Conservation (phyloP, 352 stramenopile species). For the Phytophthora citrophthora region DNA sequence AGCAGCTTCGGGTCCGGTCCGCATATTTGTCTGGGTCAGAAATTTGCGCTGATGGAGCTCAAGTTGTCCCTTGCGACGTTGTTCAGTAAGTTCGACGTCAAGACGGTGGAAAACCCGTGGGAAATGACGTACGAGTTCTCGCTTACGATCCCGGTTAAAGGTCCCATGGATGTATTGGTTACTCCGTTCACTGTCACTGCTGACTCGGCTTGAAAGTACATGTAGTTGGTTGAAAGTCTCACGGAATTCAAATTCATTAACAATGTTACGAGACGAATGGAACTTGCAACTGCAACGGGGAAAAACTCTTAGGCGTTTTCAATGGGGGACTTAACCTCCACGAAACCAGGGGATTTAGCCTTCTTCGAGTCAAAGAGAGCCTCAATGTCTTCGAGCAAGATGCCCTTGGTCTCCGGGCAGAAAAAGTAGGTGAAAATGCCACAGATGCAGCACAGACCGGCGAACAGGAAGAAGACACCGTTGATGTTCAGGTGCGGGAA, state of each 20-base stretch:
- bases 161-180: neutral
- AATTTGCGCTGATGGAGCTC: constrained; percentile 56
- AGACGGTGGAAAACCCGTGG: constrained; percentile 41
- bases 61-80: constrained; percentile 54
- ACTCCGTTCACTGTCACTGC: neutral
- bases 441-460: constrained; percentile 39
- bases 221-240: neutral
- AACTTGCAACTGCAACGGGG: too few species aligned
- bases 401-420: constrained; percentile 46
- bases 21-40: constrained; percentile 56
- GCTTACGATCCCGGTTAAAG: constrained; percentile 27
- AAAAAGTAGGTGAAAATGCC: constrained; percentile 47
- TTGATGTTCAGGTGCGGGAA: constrained; percentile 46
- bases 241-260: constrained; percentile 5
- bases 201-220: neutral
- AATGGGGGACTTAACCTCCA: constrained; percentile 33
- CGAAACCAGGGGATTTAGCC: neutral
- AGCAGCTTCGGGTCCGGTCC: constrained; percentile 49
- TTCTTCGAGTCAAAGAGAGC: constrained; percentile 33
- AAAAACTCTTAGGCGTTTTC: neutral
- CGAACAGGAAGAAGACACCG: constrained; percentile 68
- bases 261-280: neutral
- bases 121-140: constrained; percentile 49
- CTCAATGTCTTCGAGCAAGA: constrained; percentile 60
- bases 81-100: constrained; percentile 49